Conservation (phyloP, 2,329 filamentous ascomycete genomes). For the Venturia oleaginea region DNA sequence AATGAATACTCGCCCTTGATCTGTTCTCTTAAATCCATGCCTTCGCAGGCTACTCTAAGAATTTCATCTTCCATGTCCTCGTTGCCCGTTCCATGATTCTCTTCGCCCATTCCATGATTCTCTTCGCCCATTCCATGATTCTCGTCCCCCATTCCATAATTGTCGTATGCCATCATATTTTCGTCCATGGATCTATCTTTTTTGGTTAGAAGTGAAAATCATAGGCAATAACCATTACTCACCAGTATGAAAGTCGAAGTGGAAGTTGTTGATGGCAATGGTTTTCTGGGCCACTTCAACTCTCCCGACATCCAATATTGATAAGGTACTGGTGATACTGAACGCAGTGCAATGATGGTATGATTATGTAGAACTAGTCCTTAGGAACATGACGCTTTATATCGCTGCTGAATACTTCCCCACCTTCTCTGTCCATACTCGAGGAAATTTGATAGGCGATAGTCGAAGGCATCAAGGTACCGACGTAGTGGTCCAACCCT, state of each 20-base stretch:
- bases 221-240: not conserved
- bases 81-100: not conserved
- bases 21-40: not conserved
- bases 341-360: not conserved
- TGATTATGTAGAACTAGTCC: not conserved
- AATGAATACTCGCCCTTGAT: not conserved
- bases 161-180: not conserved
- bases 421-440: not conserved
- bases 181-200: not conserved
- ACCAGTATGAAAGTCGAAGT: not conserved
- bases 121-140: not conserved
- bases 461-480: not conserved
- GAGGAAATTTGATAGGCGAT: constrained; percentile 2
- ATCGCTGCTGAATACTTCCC: not conserved
- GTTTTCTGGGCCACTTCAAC: not conserved
- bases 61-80: not conserved
- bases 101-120: not conserved
- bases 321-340: not conserved
- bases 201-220: not conserved
- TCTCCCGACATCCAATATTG: too few relatives aligned
- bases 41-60: not conserved
- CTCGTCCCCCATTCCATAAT: not conserved
- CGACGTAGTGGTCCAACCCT: not conserved
- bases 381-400: not conserved
- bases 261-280: not conserved